Evolutionary conservation across 2,329 filamentous ascomycete species (phyloP).

Genomic region (Penicillium olsonii): DNA sequence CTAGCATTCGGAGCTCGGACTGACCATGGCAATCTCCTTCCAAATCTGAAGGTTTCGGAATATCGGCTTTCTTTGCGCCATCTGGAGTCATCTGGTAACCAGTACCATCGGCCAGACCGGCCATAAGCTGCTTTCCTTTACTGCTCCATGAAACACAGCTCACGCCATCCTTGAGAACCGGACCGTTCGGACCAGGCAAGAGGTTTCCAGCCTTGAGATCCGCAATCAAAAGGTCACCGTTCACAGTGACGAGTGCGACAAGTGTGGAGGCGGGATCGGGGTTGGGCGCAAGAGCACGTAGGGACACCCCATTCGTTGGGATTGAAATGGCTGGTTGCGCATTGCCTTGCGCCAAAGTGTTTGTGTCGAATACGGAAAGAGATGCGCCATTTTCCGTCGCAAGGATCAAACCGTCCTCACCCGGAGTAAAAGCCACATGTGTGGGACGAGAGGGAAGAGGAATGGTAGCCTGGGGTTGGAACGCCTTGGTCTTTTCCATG

Average conservation of each 20-base stretch:
- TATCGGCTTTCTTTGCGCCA: constrained; percentile 72
- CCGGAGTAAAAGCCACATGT: constrained; percentile 87
- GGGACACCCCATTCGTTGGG: constrained; percentile 69
- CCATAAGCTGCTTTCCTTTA: constrained; percentile 88
- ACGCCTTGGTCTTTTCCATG: constrained; percentile 64
- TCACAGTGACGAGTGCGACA: constrained; percentile 76
- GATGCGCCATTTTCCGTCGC: constrained; percentile 80
- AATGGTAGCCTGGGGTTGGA: constrained; percentile 73
- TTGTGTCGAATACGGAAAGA: constrained; percentile 78
- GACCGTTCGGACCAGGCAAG: constrained; percentile 60
- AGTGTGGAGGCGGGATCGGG: constrained; percentile 68
- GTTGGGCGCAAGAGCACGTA: constrained; percentile 78
- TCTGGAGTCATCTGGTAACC: constrained; percentile 81
- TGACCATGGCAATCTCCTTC: constrained; percentile 66
- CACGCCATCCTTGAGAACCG: constrained; percentile 70
- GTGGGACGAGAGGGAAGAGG: constrained; percentile 74
- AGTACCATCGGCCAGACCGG: constrained; percentile 78
- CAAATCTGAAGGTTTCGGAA: constrained; percentile 74
- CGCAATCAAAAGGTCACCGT: constrained; percentile 80
- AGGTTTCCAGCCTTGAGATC: constrained; percentile 71
- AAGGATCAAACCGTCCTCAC: constrained; percentile 80
- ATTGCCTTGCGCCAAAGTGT: constrained; percentile 65
- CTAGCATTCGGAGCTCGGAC: constrained; percentile 26
- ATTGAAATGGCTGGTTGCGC: constrained; percentile 73
- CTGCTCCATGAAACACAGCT: constrained; percentile 89